These are phyloP conservation scores for Penstemon barbatus DNA, from an alignment of 257 asterid species.

Conservation along the genomic window DNA sequence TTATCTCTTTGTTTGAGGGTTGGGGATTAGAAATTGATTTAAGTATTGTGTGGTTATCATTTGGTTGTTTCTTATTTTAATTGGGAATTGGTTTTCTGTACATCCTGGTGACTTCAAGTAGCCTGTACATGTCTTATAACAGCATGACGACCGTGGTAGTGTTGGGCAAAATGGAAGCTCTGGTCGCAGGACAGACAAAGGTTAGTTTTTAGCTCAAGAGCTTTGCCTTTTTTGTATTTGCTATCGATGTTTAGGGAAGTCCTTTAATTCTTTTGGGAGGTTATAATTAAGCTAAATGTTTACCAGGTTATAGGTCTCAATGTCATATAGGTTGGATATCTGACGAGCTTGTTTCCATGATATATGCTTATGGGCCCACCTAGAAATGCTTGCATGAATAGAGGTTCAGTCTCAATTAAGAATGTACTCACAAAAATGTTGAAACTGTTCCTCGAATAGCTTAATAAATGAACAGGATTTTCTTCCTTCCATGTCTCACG, in stretches of 20 bases:
- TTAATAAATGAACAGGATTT: neutral
- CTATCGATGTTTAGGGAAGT: neutral
- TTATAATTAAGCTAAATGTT: neutral
- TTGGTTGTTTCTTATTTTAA: conserved; percentile 20
- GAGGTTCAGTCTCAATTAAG: neutral
- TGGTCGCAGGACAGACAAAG: conserved; percentile 51
- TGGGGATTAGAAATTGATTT: neutral
- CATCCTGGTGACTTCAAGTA: conserved; percentile 62
- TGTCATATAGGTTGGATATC: conserved; percentile 12
- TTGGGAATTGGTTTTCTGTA: conserved; percentile 46
- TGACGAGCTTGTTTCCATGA: conserved; percentile 9
- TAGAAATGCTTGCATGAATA: neutral
- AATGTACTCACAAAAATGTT: neutral
- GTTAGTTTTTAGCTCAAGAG: conserved; percentile 36
- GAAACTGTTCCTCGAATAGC: neutral
- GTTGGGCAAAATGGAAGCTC: conserved; percentile 63
- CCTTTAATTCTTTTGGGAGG: conserved; percentile 6
- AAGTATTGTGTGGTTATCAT: neutral
- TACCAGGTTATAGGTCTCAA: conserved; percentile 8
- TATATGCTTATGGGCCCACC: neutral
- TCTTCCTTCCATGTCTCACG: too few relatives aligned
- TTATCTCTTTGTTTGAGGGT: neutral
- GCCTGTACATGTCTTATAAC: conserved; percentile 88
- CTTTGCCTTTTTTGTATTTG: neutral
- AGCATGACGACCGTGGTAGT: conserved; percentile 87